Conservation (phyloP, 2,329 filamentous ascomycete species). For the Aspergillus transmontanensis region DNA sequence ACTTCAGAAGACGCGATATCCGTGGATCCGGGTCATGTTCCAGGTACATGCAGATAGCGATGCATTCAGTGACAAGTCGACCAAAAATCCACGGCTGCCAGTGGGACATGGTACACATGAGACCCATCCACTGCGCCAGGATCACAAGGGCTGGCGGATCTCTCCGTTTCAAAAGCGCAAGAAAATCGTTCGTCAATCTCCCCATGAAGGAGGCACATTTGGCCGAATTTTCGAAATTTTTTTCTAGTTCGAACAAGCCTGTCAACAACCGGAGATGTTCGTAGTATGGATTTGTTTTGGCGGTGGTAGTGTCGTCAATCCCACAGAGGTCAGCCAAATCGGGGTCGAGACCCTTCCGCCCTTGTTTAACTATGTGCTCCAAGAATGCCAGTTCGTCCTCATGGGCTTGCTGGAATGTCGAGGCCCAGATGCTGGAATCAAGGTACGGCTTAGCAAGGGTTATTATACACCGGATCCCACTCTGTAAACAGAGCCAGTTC, state of each 20-base stretch:
- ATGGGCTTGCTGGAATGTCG: conserved; percentile 21
- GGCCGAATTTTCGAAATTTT: conserved; percentile 20
- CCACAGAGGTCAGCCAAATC: conserved; percentile 32
- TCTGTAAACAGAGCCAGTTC: conserved; percentile 37
- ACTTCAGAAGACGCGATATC: conserved; percentile 25
- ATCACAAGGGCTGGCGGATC: conserved; percentile 32
- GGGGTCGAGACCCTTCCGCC: conserved; percentile 27
- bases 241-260: conserved; percentile 23
- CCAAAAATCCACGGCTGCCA: conserved; percentile 35
- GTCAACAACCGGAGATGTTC: conserved; percentile 24
- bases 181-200: conserved; percentile 27
- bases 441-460: conserved; percentile 17
- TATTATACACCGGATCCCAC: conserved; percentile 29
- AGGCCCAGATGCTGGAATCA: conserved; percentile 28
- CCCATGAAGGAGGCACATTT: conserved; percentile 31
- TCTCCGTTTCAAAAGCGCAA: conserved; percentile 25
- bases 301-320: conserved; percentile 26
- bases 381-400: conserved; percentile 21
- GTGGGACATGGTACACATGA: conserved; percentile 32
- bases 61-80: conserved; percentile 30
- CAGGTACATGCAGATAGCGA: conserved; percentile 35
- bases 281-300: conserved; percentile 28
- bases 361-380: conserved; percentile 14
- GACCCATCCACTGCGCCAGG: conserved; percentile 34
- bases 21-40: conserved; percentile 25